phyloP scores from a whole-genome alignment of 2,329 filamentous ascomycete genomes.

The Pyricularia sp. region DNA sequence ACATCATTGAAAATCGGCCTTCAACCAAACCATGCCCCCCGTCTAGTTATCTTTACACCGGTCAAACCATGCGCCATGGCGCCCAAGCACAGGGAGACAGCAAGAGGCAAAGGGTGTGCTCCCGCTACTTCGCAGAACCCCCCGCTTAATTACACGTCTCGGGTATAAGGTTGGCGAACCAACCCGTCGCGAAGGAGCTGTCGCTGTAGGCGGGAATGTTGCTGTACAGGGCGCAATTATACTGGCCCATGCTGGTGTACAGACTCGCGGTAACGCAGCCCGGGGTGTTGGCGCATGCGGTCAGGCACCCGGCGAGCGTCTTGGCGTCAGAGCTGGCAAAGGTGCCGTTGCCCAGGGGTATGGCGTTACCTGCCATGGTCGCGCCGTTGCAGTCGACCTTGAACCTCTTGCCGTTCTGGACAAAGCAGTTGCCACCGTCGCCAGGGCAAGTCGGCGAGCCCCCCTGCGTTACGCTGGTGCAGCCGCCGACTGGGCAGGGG shows the following conservation, averaged over 20 bases:
- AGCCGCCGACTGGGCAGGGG: background rate
- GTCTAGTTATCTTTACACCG: too few relatives aligned
- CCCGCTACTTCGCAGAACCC: too few relatives aligned
- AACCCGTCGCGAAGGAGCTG: background rate
- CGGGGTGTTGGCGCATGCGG: background rate
- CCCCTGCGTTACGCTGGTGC: constrained; percentile 10
- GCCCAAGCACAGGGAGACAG: too few relatives aligned
- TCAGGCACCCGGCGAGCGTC: background rate
- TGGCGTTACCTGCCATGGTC: background rate
- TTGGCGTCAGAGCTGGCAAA: background rate
- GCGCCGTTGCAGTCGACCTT: background rate
- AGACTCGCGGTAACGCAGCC: background rate
- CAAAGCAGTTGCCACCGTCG: background rate
- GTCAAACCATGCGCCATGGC: too few relatives aligned
- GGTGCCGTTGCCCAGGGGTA: background rate
- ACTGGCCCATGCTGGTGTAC: background rate
- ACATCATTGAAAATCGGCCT: too few relatives aligned
- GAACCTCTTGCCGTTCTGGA: background rate
- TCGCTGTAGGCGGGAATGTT: background rate
- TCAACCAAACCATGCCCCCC: too few relatives aligned
- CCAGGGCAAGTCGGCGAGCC: background rate
- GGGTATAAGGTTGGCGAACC: background rate
- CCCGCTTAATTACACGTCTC: background rate
- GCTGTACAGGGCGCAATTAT: background rate
- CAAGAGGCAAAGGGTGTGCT: too few relatives aligned